Conservation (phyloP, 2,329 filamentous ascomycete genomes). For the Fusarium nygamai region DNA sequence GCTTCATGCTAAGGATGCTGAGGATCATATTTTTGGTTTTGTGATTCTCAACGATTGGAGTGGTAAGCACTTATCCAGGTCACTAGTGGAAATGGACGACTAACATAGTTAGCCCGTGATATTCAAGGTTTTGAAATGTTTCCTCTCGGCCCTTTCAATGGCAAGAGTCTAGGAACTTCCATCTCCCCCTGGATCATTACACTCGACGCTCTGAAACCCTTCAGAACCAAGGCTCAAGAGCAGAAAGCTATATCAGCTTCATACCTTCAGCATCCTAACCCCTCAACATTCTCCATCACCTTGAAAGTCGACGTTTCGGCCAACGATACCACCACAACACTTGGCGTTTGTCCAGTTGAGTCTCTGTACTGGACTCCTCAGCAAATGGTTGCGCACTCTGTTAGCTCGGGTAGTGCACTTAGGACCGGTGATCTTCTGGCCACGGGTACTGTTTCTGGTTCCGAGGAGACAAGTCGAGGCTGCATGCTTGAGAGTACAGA, state of each 20-base stretch:
- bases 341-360: slow-evolving; percentile 5
- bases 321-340: not conserved
- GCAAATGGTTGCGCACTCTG: slow-evolving; percentile 25
- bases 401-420: slow-evolving; percentile 18
- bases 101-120: slow-evolving; percentile 58
- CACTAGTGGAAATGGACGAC: no score
- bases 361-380: slow-evolving; percentile 19
- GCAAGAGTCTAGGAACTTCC: slow-evolving; percentile 68
- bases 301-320: slow-evolving; percentile 45
- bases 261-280: slow-evolving; percentile 50
- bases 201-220: slow-evolving; percentile 67
- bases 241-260: not conserved
- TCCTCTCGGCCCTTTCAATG: slow-evolving; percentile 68
- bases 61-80: slow-evolving; percentile 46
- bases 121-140: slow-evolving; percentile 70
- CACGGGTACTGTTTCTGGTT: slow-evolving; percentile 54
- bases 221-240: slow-evolving; percentile 49
- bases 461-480: slow-evolving; percentile 47
- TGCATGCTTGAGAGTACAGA: slow-evolving; percentile 54
- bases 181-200: slow-evolving; percentile 72
- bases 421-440: slow-evolving; percentile 52
- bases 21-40: slow-evolving; percentile 70
- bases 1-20: slow-evolving; percentile 57
- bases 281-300: slow-evolving; percentile 48
- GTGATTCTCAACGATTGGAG: slow-evolving; percentile 72